phyloP scores from a whole-genome alignment of 163 green algal genomes.

The Chloromonas sp. region DNA sequence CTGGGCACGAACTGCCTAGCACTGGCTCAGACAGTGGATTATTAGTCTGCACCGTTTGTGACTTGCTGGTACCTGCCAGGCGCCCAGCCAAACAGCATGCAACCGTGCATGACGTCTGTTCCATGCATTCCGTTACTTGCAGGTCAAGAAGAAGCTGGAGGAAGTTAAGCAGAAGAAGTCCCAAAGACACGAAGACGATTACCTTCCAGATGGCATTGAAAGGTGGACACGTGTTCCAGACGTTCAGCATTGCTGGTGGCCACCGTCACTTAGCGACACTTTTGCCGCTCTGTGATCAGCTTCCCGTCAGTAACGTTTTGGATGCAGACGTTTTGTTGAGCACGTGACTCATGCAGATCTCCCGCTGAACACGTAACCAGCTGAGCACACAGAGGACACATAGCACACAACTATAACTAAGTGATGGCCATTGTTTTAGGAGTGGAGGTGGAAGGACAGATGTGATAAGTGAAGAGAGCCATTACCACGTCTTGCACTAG shows the following conservation, averaged over 20 bases:
- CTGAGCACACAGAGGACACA: too few relatives aligned
- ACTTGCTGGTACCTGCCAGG: constrained; percentile 15
- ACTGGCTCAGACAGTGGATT: too few relatives aligned
- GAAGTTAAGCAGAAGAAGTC: constrained; percentile 37
- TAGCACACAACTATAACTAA: too few relatives aligned
- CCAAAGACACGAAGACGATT: constrained; percentile 34
- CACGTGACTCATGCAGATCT: neutral
- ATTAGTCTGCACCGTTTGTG: neutral
- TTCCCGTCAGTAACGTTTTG: neutral
- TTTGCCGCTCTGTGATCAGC: too few relatives aligned
- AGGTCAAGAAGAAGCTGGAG: constrained; percentile 39
- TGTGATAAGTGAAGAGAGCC: too few relatives aligned
- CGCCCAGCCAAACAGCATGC: neutral
- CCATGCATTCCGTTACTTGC: neutral
- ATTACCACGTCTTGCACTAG: too few relatives aligned
- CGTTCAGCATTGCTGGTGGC: neutral
- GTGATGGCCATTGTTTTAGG: too few relatives aligned
- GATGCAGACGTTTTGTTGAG: neutral
- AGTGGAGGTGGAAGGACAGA: too few relatives aligned
- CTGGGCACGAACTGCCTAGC: too few relatives aligned
- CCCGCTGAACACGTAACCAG: too few relatives aligned
- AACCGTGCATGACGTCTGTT: neutral
- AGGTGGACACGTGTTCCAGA: neutral
- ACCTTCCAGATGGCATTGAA: constrained; percentile 64
- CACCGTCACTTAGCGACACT: too few relatives aligned